Conservation (phyloP, 2,329 filamentous ascomycete species). For the Colletotrichum melonis region DNA sequence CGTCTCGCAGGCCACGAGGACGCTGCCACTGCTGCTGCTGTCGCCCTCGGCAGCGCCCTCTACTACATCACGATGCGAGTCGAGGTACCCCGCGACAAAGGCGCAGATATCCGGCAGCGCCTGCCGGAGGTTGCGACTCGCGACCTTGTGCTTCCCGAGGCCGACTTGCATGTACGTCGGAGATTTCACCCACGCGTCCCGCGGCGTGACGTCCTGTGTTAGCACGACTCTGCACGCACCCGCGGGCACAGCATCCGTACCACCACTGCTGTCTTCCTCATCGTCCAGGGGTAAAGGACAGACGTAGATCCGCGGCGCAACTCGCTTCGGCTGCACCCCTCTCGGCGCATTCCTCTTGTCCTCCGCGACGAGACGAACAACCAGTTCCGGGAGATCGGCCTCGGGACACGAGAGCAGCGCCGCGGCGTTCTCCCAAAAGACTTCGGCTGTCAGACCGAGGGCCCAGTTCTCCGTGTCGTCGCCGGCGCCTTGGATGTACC, state of each 20-base stretch:
- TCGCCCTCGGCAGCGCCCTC: background rate
- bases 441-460: slow-evolving; percentile 76
- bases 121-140: slow-evolving; percentile 83
- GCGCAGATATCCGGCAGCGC: slow-evolving; percentile 72
- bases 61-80: slow-evolving; percentile 2
- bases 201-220: slow-evolving; percentile 53
- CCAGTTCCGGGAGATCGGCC: slow-evolving; percentile 66
- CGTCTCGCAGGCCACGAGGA: slow-evolving; percentile 77
- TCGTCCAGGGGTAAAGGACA: slow-evolving; percentile 45
- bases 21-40: background rate
- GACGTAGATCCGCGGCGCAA: slow-evolving; percentile 52
- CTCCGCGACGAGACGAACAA: slow-evolving; percentile 55
- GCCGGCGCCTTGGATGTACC: slow-evolving; percentile 92
- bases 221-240: slow-evolving; percentile 56
- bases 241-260: background rate
- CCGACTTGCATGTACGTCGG: slow-evolving; percentile 65
- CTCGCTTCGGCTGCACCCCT: slow-evolving; percentile 38
- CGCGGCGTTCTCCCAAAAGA: slow-evolving; percentile 82
- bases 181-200: slow-evolving; percentile 53
- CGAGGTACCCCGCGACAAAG: slow-evolving; percentile 61
- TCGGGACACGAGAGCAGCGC: slow-evolving; percentile 73
- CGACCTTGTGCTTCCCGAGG: slow-evolving; percentile 79
- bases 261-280: background rate
- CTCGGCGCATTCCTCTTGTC: slow-evolving; percentile 32
- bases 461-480: slow-evolving; percentile 98